These are phyloP conservation scores for Chalciporus sphaerocephalus DNA, from an alignment of 768 basidiomycete genomes.

Conservation along the genomic window DNA sequence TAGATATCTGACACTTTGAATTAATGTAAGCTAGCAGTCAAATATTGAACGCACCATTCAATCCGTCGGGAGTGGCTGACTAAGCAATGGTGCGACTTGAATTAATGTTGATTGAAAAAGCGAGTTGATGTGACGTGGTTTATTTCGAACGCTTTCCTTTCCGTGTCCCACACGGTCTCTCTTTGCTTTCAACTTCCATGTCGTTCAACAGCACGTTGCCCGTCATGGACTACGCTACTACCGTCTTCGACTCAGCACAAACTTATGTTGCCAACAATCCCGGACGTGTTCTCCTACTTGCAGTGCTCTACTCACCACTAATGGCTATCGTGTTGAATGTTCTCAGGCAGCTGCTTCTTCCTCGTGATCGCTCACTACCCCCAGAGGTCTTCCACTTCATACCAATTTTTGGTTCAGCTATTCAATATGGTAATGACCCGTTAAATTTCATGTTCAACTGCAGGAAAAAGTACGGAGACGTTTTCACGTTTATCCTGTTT, in stretches of 20 bases:
- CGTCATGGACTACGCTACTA: conserved; percentile 23
- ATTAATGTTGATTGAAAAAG: conserved; percentile 10
- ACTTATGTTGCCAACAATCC: conserved; percentile 23
- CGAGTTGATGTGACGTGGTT: background rate
- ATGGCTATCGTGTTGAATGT: conserved; percentile 69
- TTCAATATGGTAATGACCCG: conserved; percentile 89
- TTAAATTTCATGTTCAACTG: conserved; percentile 80
- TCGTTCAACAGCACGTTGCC: conserved; percentile 22
- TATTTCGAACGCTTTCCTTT: background rate
- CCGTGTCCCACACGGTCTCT: background rate
- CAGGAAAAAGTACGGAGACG: conserved; percentile 87
- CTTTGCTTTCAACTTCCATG: conserved; percentile 18
- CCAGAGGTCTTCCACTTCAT: conserved; percentile 93
- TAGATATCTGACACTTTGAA: background rate
- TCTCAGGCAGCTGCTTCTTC: conserved; percentile 72
- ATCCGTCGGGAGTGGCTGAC: conserved; percentile 1
- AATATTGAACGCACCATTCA: too few relatives aligned
- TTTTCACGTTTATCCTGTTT: conserved; percentile 93
- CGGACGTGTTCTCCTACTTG: conserved; percentile 32
- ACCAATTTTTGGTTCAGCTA: conserved; percentile 86
- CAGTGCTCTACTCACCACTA: conserved; percentile 62
- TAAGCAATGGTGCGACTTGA: conserved; percentile 10
- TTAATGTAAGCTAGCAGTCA: too few relatives aligned
- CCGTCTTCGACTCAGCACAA: conserved; percentile 14
- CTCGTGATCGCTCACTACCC: conserved; percentile 67